Evolutionary conservation across 345 rosid genomes (phyloP), one percentile per base, ranked within the genome.

Genomic region (Schrenkiella parvula): DNA sequence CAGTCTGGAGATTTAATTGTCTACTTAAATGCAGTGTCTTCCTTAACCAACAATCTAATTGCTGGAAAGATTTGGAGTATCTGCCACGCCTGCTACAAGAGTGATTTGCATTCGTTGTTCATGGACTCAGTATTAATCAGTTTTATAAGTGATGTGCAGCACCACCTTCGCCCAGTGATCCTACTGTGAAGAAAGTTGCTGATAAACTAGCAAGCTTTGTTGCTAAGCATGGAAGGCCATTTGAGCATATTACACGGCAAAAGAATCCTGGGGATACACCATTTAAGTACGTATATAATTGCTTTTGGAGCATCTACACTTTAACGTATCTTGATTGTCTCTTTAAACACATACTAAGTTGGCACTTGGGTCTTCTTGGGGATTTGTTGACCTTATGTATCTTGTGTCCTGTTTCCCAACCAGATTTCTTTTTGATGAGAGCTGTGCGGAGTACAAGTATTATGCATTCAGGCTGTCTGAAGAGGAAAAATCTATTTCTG

Each of bases 131-230:
- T 95, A 90, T 92, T 90, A 95, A 95, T 86, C 93, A 81, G 95
- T 95, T 95, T 95, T 95, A 65, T 95, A 92, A 92, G 99, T 95
- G 93, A 95, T 86, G 82, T 95, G 99, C 98, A 95, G 96, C 90
- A 82, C 96, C 98, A 76, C 75, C 85, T 80, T 70, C 89, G 72
- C 98, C 97, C 53, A 87, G 86, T 57, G 92, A 92, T 80, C 90
- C 90, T 68, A 83, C 86, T 69, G 99, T 92, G 89, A 95, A 92
- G 98, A 88, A 86, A 74, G 93, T 89, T 82, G 96, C 98, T 17
- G 98, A 95, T 84, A 95, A 85, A 78, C 82, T 95, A 64, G 99
- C 98, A 80, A 92, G 87, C 79, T 95, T 95, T 76, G 99, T 95
- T 83, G 96, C 99, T 64, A 95, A 92, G 82, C 73, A 88, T 88